These are phyloP conservation scores for Chaetomium sp. DNA, from an alignment of 2,329 filamentous ascomycete genomes.

Conservation along the genomic window DNA sequence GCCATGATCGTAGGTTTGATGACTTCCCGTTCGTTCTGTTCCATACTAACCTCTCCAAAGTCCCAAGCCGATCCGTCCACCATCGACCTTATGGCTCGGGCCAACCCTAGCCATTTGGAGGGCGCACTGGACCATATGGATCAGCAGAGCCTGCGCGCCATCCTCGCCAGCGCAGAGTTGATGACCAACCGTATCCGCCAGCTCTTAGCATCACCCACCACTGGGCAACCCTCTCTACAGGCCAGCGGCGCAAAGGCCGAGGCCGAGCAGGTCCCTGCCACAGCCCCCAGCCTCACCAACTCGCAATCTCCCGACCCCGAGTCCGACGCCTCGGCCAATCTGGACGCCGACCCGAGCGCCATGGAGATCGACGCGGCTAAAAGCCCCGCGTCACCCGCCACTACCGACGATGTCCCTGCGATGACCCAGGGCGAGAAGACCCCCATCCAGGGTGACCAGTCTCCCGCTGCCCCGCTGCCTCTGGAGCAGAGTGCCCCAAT, in stretches of 20 bases:
- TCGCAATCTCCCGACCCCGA: slow-evolving; percentile 29
- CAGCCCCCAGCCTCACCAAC: slow-evolving; percentile 28
- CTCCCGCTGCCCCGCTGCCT: slow-evolving; percentile 20
- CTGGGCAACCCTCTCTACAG: slow-evolving; percentile 6
- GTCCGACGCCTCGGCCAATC: slow-evolving; percentile 22
- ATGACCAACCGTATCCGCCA: slow-evolving; percentile 47
- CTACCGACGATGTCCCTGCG: slow-evolving; percentile 32
- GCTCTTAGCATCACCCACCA: slow-evolving; percentile 21
- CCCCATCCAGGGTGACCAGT: slow-evolving; percentile 21
- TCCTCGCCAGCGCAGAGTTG: slow-evolving; percentile 52
- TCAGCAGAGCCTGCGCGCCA: slow-evolving; percentile 49
- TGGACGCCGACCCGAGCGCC: slow-evolving; percentile 6
- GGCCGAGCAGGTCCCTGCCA: slow-evolving; percentile 13
- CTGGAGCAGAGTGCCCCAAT: slow-evolving; percentile 11
- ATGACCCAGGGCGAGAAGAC: slow-evolving; percentile 33
- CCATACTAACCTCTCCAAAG: slow-evolving; percentile 38
- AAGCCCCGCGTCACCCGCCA: slow-evolving; percentile 32
- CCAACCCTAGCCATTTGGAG: slow-evolving; percentile 47
- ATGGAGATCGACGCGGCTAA: slow-evolving; percentile 22
- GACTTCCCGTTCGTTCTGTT: not conserved
- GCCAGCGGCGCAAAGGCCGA: not conserved
- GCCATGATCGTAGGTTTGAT: slow-evolving; percentile 63
- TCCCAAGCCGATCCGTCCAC: slow-evolving; percentile 49
- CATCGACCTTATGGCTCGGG: slow-evolving; percentile 54
- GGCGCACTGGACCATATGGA: slow-evolving; percentile 47